Evolutionary conservation across 345 rosid species (phyloP).

Genomic region (Cardiospermum halicacabum): DNA sequence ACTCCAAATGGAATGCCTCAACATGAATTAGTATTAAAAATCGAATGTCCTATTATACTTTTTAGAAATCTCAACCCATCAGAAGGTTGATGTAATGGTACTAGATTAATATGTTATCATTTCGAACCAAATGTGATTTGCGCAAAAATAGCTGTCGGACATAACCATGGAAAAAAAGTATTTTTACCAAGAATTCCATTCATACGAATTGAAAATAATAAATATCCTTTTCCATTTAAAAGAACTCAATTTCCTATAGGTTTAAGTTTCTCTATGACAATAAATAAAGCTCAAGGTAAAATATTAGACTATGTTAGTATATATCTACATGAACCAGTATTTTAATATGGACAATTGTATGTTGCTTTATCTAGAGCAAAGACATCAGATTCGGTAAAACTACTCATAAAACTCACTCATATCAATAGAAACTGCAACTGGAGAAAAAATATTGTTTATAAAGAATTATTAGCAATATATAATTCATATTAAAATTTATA

Average conservation of each 20-base stretch:
- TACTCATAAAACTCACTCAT: too few relatives aligned
- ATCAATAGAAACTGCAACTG: too few relatives aligned
- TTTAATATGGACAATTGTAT: constrained; percentile 4
- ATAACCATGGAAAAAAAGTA: background rate
- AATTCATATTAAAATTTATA: too few relatives aligned
- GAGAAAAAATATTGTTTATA: too few relatives aligned
- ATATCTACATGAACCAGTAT: background rate
- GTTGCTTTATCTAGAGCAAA: constrained; percentile 1
- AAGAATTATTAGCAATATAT: too few relatives aligned
- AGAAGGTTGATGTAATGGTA: too few relatives aligned
- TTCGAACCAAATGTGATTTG: background rate
- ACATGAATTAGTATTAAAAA: background rate
- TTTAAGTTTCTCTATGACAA: constrained; percentile 7
- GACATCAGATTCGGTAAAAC: too few relatives aligned
- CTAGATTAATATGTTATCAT: background rate
- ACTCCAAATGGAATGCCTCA: too few relatives aligned
- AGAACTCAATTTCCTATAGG: too few relatives aligned
- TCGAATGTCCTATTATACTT: background rate
- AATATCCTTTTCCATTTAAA: too few relatives aligned
- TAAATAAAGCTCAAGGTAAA: constrained; percentile 11
- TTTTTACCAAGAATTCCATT: too few relatives aligned
- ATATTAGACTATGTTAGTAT: background rate
- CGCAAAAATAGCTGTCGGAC: background rate
- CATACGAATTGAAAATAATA: too few relatives aligned
- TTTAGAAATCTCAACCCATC: background rate